Evolutionary conservation across 2,329 filamentous ascomycete species (phyloP).

Genomic region (Fusarium sulawesiense): DNA sequence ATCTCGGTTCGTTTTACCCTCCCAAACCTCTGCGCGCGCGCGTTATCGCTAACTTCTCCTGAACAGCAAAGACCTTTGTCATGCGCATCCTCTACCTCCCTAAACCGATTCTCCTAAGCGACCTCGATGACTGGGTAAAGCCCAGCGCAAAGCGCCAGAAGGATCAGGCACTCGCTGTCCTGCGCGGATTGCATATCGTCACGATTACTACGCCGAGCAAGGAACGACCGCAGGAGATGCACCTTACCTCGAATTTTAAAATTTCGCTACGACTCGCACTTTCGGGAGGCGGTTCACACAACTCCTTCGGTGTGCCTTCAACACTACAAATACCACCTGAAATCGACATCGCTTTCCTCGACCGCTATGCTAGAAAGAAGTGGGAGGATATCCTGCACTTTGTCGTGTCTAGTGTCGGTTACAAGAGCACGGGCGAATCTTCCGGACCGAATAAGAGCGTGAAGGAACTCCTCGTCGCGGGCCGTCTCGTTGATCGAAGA

Average conservation of each 20-base stretch:
- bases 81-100: constrained; percentile 96
- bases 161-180: constrained; percentile 83
- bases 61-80: constrained; percentile 88
- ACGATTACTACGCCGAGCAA: constrained; percentile 70
- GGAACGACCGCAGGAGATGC: constrained; percentile 75
- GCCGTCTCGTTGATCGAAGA: constrained; percentile 78
- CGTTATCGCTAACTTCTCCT: constrained; percentile 2
- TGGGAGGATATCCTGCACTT: constrained; percentile 98
- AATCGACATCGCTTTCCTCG: constrained; percentile 78
- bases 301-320: constrained; percentile 91
- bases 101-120: constrained; percentile 78
- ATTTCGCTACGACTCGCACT: constrained; percentile 86
- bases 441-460: constrained; percentile 78
- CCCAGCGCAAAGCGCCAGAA: constrained; percentile 73
- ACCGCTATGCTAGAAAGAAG: constrained; percentile 85
- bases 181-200: constrained; percentile 89
- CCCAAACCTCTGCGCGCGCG: neutral
- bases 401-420: constrained; percentile 83
- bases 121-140: constrained; percentile 88
- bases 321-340: constrained; percentile 69
- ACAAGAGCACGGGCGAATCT: constrained; percentile 58
- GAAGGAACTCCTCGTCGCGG: constrained; percentile 83
- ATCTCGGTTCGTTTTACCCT: constrained; percentile 71
- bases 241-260: constrained; percentile 84
- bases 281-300: constrained; percentile 85